Evolutionary conservation across 1,284 basidiomycete species (phyloP), one percentile per base, ranked within the genome.

Genomic region (Leccinum variabile): DNA sequence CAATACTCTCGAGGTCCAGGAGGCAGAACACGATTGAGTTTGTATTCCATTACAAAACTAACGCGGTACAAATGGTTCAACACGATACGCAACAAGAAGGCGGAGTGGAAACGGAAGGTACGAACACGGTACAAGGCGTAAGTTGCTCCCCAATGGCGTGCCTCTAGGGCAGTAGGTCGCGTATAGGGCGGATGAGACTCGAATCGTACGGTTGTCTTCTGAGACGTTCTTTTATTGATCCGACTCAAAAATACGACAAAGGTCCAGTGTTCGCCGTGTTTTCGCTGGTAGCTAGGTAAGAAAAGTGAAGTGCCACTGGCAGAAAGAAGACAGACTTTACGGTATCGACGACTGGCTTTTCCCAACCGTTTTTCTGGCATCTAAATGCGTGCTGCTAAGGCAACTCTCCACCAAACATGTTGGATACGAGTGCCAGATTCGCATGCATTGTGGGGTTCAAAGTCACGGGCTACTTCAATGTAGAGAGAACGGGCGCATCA

Each of bases 341-440:
- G 37, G 89, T 85, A 62, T 92, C 88, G 22, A 95, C 82, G 9
- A 77, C 72, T 1, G 93, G 87, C 65, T 89, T 89, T 63, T 94
- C 91, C 93, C 92, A 96, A 1, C 90, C 91, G 62, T 85, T 82
- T 75, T 94, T 94, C 70, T 93, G 91, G 69, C 93, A 95, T 73
- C 92, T 90, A 61, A 10, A 61, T 11, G 6, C 22, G 8, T 35
- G 50, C n/a, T 7, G 28, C 64, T 22, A 22, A 22, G 22, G 22
- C 22, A 22, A 22, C 22, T 22, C 22, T 22, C 22, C 22, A 22
- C 22, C 22, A 22, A 22, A 22, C 22, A 22, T 22, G 22, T 22
- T 22, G 22, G 22, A 22, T 22, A 22, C 22, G 22, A 22, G 22
- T 22, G 22, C 22, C 22, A 22, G 22, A 22, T 22, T 22, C 22